Percentiles rank a stretch among this genome's conserved stretches.
phyloP scores from a whole-genome alignment of 2,329 filamentous ascomycete species.

The Talaromyces sp. region DNA sequence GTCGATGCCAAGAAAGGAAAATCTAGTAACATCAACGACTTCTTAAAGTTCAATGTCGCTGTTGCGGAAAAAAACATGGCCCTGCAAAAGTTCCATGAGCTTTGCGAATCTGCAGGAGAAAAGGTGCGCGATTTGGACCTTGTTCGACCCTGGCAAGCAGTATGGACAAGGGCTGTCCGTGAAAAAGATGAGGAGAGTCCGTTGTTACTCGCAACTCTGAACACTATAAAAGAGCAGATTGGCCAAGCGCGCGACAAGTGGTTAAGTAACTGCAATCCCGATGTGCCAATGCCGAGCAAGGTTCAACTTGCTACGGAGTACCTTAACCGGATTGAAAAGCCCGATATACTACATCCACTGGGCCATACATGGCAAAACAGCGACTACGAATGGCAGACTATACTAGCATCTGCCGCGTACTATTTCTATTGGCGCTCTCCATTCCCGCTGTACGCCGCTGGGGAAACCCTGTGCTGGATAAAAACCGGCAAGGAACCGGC shows the following conservation, averaged over 20 bases:
- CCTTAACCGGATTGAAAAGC: slow-evolving; percentile 26
- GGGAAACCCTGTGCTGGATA: slow-evolving; percentile 28
- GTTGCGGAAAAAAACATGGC: slow-evolving; percentile 23
- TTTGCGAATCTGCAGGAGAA: slow-evolving; percentile 18
- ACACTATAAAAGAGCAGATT: slow-evolving; percentile 18
- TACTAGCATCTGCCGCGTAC: slow-evolving; percentile 38
- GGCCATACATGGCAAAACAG: slow-evolving; percentile 30
- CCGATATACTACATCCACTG: slow-evolving; percentile 26
- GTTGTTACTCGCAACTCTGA: slow-evolving; percentile 16
- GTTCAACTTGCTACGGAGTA: slow-evolving; percentile 24
- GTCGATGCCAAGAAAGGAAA: slow-evolving; percentile 16
- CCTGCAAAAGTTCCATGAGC: slow-evolving; percentile 25
- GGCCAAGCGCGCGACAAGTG: slow-evolving; percentile 18
- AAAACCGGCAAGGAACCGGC: slow-evolving; percentile 22
- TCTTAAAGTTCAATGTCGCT: slow-evolving; percentile 40
- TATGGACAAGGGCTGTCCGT: slow-evolving; percentile 16
- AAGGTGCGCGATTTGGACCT: slow-evolving; percentile 31
- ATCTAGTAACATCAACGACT: slow-evolving; percentile 39
- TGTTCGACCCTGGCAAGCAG: slow-evolving; percentile 25
- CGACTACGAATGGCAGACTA: slow-evolving; percentile 23
- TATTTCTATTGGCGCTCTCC: slow-evolving; percentile 14
- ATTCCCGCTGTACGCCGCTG: slow-evolving; percentile 28
- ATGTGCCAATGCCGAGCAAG: background rate
- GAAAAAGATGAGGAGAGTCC: slow-evolving; percentile 8
- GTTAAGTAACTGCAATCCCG: slow-evolving; percentile 5